These are phyloP conservation scores for Spencermartinsiella ligniputridi DNA, from an alignment of 1,139 yeast genomes.

Conservation along the genomic window DNA sequence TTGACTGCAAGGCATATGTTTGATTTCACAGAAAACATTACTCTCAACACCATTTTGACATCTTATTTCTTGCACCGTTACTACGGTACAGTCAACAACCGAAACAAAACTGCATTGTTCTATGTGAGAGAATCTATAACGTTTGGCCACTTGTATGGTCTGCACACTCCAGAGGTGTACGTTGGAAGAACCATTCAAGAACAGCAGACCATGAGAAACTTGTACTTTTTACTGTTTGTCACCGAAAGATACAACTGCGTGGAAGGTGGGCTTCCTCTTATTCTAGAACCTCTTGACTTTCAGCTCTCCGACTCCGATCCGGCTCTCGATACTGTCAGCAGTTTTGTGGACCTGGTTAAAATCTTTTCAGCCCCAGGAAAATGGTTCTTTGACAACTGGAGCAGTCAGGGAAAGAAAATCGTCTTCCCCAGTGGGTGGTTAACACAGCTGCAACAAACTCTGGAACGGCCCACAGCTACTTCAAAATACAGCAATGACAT, in stretches of 20 bases:
- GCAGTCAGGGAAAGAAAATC: constrained; percentile 6
- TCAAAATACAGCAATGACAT: constrained; percentile 9
- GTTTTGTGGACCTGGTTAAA: constrained; percentile 16
- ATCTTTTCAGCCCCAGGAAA: constrained; percentile 15
- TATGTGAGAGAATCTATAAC: constrained; percentile 22
- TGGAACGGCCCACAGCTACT: constrained; percentile 8
- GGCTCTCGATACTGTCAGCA: constrained; percentile 9
- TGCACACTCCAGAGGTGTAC: constrained; percentile 16
- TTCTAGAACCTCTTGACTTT: constrained; percentile 12
- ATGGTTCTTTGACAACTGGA: constrained; percentile 15
- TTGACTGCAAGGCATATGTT: constrained; percentile 13
- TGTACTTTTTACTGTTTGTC: constrained; percentile 15
- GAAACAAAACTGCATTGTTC: constrained; percentile 15
- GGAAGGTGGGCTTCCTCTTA: constrained; percentile 16
- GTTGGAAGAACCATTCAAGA: constrained; percentile 10
- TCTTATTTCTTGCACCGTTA: constrained; percentile 20
- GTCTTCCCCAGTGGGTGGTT: constrained; percentile 10
- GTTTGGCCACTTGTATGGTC: constrained; percentile 18
- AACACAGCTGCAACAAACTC: constrained; percentile 10
- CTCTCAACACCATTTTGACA: constrained; percentile 15
- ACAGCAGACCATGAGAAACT: constrained; percentile 11
- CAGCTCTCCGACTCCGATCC: constrained; percentile 13
- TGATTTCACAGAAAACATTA: constrained; percentile 14
- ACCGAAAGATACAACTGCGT: constrained; percentile 17
- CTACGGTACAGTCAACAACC: constrained; percentile 12